Conservation (phyloP, 352 stramenopile species). For the Phytophthora rubi region DNA sequence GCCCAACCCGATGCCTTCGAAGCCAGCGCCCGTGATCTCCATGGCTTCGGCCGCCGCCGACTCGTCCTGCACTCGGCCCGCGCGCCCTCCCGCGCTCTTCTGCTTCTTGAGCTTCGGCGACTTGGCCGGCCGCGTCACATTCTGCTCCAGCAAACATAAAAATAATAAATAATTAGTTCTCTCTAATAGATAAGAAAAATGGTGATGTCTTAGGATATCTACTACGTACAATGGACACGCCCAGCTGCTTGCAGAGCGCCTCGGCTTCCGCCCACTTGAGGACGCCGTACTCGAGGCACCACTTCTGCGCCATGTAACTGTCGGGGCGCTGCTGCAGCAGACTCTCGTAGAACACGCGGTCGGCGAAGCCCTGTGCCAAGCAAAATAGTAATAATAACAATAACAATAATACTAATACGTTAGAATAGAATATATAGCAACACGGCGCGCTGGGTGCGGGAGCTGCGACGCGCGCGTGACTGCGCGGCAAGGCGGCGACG, state of each 20-base stretch:
- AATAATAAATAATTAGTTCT: not conserved
- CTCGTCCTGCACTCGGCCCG: slow-evolving; percentile 41
- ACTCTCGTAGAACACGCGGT: slow-evolving; percentile 93
- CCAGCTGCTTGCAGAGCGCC: slow-evolving; percentile 77
- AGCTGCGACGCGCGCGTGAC: too few relatives aligned
- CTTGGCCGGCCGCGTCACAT: slow-evolving; percentile 57
- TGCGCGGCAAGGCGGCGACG: slow-evolving; percentile 13
- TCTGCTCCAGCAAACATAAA: slow-evolving; percentile 37
- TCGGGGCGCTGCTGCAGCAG: slow-evolving; percentile 84
- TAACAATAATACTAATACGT: not conserved
- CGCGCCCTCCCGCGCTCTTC: slow-evolving; percentile 30
- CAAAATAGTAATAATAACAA: not conserved
- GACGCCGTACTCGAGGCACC: slow-evolving; percentile 91
- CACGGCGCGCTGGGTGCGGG: not conserved
- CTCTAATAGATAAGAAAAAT: not conserved
- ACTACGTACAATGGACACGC: slow-evolving; percentile 54
- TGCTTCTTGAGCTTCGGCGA: slow-evolving; percentile 49
- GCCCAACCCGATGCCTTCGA: slow-evolving; percentile 70
- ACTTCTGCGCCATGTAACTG: slow-evolving; percentile 90
- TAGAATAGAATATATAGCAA: not conserved
- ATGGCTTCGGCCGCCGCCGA: slow-evolving; percentile 58
- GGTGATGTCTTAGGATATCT: slow-evolving; percentile 11
- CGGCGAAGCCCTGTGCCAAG: slow-evolving; percentile 71
- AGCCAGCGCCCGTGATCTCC: slow-evolving; percentile 54
- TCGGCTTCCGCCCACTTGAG: slow-evolving; percentile 88